Percentiles rank a stretch among this genome's conserved stretches.
These are phyloP conservation scores for Hypomontagnella monticulosa DNA, from an alignment of 495 filamentous ascomycete species.

Conservation along the genomic window DNA sequence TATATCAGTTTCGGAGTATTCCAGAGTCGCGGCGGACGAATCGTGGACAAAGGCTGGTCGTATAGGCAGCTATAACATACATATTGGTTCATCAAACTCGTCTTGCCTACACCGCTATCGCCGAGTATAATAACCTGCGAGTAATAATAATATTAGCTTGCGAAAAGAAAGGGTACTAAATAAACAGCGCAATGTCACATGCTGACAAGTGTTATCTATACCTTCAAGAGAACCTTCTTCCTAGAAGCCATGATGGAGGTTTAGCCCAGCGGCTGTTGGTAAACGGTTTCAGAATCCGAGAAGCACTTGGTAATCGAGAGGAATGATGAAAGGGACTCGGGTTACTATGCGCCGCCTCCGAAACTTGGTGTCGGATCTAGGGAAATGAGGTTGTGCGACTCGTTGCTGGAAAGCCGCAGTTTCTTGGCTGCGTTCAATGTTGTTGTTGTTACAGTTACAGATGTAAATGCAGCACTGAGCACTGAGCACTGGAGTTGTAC, in stretches of 20 bases:
- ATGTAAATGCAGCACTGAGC: neutral
- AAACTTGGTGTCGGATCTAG: neutral
- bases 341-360: constrained; percentile 5
- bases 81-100: constrained; percentile 99
- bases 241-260: constrained; percentile 78
- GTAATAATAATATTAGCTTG: constrained; percentile 19
- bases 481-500: no score
- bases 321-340: neutral
- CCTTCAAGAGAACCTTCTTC: constrained; percentile 98
- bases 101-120: constrained; percentile 98
- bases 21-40: neutral
- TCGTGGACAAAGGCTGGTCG: constrained; percentile 8
- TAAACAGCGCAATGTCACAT: neutral
- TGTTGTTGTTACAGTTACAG: constrained; percentile 30
- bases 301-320: neutral
- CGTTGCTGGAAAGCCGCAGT: constrained; percentile 3
- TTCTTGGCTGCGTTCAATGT: constrained; percentile 18
- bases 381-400: constrained; percentile 1
- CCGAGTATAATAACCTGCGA: constrained; percentile 94
- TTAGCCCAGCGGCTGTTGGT: constrained; percentile 16
- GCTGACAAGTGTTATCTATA: constrained; percentile 48
- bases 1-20: constrained; percentile 20
- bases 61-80: constrained; percentile 63
- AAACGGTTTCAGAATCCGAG: neutral
- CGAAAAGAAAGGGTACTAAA: neutral